Evolutionary conservation across 2,329 filamentous ascomycete genomes (phyloP), one percentile per base, ranked within the genome.

Genomic region (Fusarium sp.): DNA sequence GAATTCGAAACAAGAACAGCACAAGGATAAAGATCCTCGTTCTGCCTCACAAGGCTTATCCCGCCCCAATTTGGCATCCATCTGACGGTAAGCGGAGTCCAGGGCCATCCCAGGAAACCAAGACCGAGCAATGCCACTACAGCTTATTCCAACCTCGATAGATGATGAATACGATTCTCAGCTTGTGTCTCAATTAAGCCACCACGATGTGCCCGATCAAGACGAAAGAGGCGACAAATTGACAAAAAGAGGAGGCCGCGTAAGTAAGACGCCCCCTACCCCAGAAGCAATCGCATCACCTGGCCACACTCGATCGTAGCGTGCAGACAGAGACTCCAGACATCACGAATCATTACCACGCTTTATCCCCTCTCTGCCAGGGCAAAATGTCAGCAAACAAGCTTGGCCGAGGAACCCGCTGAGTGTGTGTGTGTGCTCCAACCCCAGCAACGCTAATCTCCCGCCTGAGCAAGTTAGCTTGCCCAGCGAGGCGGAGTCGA

Each of bases 381-480:
- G 31, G 29, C 57, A 24, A 41, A 20, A 52, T 52, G 39, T 43
- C 18, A 61, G 37, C 39, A 31, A 31, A 10, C 29, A 50, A 43
- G 35, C 9, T 52, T 48, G n/a, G 31, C 54, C 33, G 31, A 24
- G 33, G 54, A 58, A 27, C 20, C 54, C 29, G 54, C 54, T 35
- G 20, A 58, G 18, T 18, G 24, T 11, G 54, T 33, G 54, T 33
- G 29, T 29, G 29, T 35, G 43, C 11, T 35, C 14, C 7, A 33
- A 33, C 59, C 57, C 31, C 22, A 50, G 48, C 45, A 59, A 67
- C 41, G 64, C 68, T 70, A 70, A 68, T 71, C 64, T 67, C 57
- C 20, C 68, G 45, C 62, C 45, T 52, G 35, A 58, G 65, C 64
- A 45, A 61, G 61, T 71, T 73, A 71, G 68, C 58, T 37, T 70